Evolutionary conservation across 208 protist species (phyloP), one percentile per base, ranked within the genome.

Genomic region (Trichomonas vaginalis): DNA sequence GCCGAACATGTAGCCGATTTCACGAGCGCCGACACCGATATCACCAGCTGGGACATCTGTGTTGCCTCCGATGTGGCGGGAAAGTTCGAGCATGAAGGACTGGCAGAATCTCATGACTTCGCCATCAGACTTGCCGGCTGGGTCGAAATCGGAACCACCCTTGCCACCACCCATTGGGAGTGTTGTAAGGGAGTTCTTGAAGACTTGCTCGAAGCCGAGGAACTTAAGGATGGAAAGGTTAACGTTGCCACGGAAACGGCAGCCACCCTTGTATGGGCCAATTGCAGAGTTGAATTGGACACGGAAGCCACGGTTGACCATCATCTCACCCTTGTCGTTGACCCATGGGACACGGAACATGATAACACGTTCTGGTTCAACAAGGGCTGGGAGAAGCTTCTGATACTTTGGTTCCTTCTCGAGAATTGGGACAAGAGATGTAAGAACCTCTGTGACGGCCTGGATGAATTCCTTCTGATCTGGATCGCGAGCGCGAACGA

Each of bases 141-240:
- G 98, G 96, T 98, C 97, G 96, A 99, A 99, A 97, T 98, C 98
- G 35, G 98, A 98, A 46, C 98, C 98, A 87, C 98, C 98, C 97
- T 98, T 99, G 87, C 97, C 98, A 95, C 98, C 98, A 42, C 98
- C 98, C 96, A 99, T 98, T 39, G 98, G 98, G 40, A 99, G 97
- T 61, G 97, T 97, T 83, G 98, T 99, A 37, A 99, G 97, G 37
- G 98, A 97, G 96, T 99, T 99, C 97, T 99, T 99, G 96, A 98
- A 98, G 92, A 97, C 98, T 97, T 99, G 98, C 96, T 99, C 98
- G 96, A 99, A 99, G 95, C 98, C 98, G n/a, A 99, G 97, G 96
- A 99, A 98, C 46, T 96, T 96, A 14, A 96, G n/a, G n/a, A n/a
- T n/a, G n/a, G n/a, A n/a, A n/a, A n/a, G n/a, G n/a, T n/a, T n/a